Evolutionary conservation across 2,329 filamentous ascomycete species (phyloP).

Genomic region (Grosmannia huntii): DNA sequence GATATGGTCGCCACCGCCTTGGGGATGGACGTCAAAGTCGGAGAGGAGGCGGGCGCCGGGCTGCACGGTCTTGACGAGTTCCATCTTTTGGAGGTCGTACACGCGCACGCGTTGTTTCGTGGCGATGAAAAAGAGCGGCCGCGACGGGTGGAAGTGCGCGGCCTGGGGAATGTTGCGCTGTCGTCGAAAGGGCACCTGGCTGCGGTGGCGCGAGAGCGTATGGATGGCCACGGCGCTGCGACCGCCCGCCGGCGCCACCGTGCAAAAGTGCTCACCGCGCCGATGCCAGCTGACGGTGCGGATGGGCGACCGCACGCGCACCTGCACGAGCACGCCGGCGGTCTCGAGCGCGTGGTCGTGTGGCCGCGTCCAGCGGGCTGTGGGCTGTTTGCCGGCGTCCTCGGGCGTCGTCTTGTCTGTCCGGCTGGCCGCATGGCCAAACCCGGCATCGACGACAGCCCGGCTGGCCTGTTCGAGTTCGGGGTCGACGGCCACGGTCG

Average conservation of each 20-base stretch:
- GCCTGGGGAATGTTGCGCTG: conserved; percentile 67
- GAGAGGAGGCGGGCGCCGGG: conserved; percentile 91
- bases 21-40: conserved; percentile 78
- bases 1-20: conserved; percentile 68
- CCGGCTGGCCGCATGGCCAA: conserved; percentile 62
- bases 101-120: conserved; percentile 87
- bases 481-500: conserved; percentile 51
- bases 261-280: conserved; percentile 86
- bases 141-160: conserved; percentile 86
- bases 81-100: conserved; percentile 85
- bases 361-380: conserved; percentile 75
- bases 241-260: conserved; percentile 71
- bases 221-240: conserved; percentile 81
- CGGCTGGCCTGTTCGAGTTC: conserved; percentile 63
- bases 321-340: conserved; percentile 65
- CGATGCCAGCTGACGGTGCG: conserved; percentile 92
- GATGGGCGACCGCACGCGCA: conserved; percentile 65
- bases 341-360: conserved; percentile 59
- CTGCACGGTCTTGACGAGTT: conserved; percentile 84
- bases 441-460: conserved; percentile 74
- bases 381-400: conserved; percentile 55
- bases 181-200: conserved; percentile 81
- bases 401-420: conserved; percentile 34
- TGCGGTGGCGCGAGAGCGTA: conserved; percentile 87
- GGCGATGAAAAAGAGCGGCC: conserved; percentile 89